Evolutionary conservation across 1,139 yeast genomes (phyloP).

Genomic region (Nakaseomyces delphensis): DNA sequence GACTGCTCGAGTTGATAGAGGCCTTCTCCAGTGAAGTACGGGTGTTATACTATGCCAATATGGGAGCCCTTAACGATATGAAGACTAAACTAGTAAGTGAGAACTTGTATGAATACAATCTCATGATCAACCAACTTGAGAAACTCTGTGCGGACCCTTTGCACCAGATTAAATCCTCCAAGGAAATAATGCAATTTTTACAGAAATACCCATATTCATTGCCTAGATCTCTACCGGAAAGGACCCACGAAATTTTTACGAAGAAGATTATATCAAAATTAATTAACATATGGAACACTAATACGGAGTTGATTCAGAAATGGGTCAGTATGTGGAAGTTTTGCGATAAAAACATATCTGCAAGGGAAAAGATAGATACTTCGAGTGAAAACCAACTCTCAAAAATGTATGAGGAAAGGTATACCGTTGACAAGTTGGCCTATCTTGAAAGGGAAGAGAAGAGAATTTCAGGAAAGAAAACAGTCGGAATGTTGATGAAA

Average conservation of each 20-base stretch:
- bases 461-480: conserved; percentile 6
- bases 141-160: conserved; percentile 2
- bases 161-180: neutral
- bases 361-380: conserved; percentile 11
- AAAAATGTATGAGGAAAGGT: conserved; percentile 24
- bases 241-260: conserved; percentile 4
- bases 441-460: conserved; percentile 15
- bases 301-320: conserved; percentile 12
- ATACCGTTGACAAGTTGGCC: conserved; percentile 23
- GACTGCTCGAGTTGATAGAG: conserved; percentile 17
- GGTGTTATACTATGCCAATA: conserved; percentile 25
- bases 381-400: conserved; percentile 15
- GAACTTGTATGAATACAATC: conserved; percentile 24
- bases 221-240: conserved; percentile 2
- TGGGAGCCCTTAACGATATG: conserved; percentile 14
- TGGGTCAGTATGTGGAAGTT: conserved; percentile 24
- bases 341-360: conserved; percentile 17
- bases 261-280: conserved; percentile 1
- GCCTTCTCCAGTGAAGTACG: conserved; percentile 19
- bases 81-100: conserved; percentile 18
- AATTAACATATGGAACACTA: neutral
- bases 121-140: conserved; percentile 10
- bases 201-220: conserved; percentile 5
- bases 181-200: conserved; percentile 4
- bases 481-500: conserved; percentile 4